phyloP scores from a whole-genome alignment of 2,329 filamentous ascomycete species.

The Tolypocladium cylindrosporum region DNA sequence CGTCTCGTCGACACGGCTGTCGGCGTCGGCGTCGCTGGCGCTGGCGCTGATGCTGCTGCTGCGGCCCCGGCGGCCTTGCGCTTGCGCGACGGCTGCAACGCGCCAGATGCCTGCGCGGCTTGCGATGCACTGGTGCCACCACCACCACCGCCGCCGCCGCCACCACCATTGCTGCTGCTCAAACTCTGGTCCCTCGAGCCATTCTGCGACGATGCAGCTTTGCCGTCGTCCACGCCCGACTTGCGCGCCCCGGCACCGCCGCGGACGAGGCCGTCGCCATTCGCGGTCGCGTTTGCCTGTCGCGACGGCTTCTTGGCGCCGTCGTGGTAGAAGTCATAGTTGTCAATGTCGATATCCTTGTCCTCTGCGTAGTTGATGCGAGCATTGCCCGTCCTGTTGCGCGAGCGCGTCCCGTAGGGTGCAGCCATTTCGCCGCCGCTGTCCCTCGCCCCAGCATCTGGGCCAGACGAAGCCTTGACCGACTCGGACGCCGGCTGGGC shows the following conservation, averaged over 20 bases:
- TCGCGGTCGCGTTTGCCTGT: slow-evolving; percentile 28
- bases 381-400: slow-evolving; percentile 70
- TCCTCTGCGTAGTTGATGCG: slow-evolving; percentile 95
- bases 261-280: slow-evolving; percentile 24
- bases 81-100: slow-evolving; percentile 58
- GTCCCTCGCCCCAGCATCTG: slow-evolving; percentile 39
- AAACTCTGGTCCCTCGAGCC: slow-evolving; percentile 25
- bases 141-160: neutral
- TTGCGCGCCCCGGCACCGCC: slow-evolving; percentile 30
- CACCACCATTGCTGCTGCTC: neutral
- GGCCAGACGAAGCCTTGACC: slow-evolving; percentile 38
- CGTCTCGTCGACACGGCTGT: slow-evolving; percentile 8
- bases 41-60: slow-evolving; percentile 10
- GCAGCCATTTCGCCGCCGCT: slow-evolving; percentile 43
- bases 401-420: slow-evolving; percentile 86
- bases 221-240: slow-evolving; percentile 28
- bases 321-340: slow-evolving; percentile 57
- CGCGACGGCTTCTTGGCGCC: slow-evolving; percentile 43
- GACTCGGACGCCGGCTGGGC: slow-evolving; percentile 22
- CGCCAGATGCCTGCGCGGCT: slow-evolving; percentile 39
- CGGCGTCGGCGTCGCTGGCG: slow-evolving; percentile 13
- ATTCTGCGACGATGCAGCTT: slow-evolving; percentile 22
- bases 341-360: slow-evolving; percentile 78
- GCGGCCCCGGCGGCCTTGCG: slow-evolving; percentile 58
- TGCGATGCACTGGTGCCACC: slow-evolving; percentile 16